These are phyloP conservation scores for Diospyros lotus DNA, from an alignment of 148 eudicot species.

Conservation along the genomic window DNA sequence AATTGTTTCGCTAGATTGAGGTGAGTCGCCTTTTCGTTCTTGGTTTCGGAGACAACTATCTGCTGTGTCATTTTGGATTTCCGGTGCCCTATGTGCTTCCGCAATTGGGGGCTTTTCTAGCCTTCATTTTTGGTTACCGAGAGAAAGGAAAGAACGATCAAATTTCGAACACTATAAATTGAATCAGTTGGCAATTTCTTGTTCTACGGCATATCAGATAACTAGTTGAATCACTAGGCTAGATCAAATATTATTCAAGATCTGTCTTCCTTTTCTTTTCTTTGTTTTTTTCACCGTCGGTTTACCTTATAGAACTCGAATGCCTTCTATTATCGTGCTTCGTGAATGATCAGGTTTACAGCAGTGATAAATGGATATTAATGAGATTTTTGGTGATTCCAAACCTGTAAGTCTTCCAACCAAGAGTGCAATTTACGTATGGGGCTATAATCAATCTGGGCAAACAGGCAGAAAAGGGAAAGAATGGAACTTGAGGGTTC, in stretches of 20 bases:
- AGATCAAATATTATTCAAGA: too few species aligned
- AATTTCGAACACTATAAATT: not conserved
- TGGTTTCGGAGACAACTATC: not conserved
- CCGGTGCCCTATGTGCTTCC: not conserved
- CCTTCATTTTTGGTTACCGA: not conserved
- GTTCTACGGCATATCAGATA: not conserved
- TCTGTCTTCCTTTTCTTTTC: too few species aligned
- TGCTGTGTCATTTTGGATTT: not conserved
- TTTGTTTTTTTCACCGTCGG: too few species aligned
- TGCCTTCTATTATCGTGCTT: not conserved
- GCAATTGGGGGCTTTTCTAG: not conserved
- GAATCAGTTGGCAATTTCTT: not conserved
- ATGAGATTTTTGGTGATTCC: slow-evolving; percentile 64
- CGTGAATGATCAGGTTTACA: slow-evolving; percentile 4
- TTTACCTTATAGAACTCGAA: too few species aligned
- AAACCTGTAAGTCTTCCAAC: slow-evolving; percentile 40
- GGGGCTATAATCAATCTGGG: slow-evolving; percentile 95
- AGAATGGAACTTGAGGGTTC: slow-evolving; percentile 73
- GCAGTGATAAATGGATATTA: slow-evolving; percentile 47
- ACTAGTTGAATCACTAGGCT: not conserved
- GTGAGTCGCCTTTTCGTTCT: not conserved
- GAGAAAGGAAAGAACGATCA: not conserved
- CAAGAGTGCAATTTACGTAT: slow-evolving; percentile 81
- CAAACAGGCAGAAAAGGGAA: slow-evolving; percentile 77
- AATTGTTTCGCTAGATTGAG: slow-evolving; percentile 2